Evolutionary conservation across 306 rosid species (phyloP), one percentile per base, ranked within the genome.

Genomic region (Abrus pulchellus): DNA sequence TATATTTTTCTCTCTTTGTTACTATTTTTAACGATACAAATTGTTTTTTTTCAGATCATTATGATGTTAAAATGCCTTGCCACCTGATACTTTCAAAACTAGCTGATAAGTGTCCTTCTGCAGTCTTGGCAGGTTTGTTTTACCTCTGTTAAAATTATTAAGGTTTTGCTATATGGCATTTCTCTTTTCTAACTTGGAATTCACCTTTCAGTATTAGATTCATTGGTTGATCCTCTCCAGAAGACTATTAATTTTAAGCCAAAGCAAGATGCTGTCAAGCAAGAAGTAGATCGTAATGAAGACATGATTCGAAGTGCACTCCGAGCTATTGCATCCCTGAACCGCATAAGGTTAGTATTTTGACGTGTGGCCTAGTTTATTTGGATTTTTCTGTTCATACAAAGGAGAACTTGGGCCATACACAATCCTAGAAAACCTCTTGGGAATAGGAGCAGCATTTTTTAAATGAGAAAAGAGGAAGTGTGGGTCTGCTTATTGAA

Each of bases 221-320:
- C 99, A 28, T 87, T 96, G 94, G 97, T 93, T 79, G 99, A 96
- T 86, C 99, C 97, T 85, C 97, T 96, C 77, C 98, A 92, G 79
- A 93, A 96, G 85, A 96, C 99, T 52, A 96, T 93, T 32, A 92
- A 92, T 81, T 96, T 93, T 82, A 96, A 92, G 91, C 98, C 98
- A 29, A 96, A 96, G 89, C 97, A 79, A 89, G 97, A 96, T 80
- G 98, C 99, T 59, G 99, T 96, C 66, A 96, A 96, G 89, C 99
- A 96, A 90, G 98, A 96, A 87, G 98, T 96, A 50, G 99, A 96
- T 86, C 98, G 99, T 65, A 96, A 96, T 81, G 99, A 96, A 85
- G 99, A 96, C 90, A 93, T 96, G 99, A 93, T 96, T 81, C 97
- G 99, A 79, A 96, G 99, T 40, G 98, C 98, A 57, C 98, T 96